phyloP scores from a whole-genome alignment of 2,329 filamentous ascomycete species.

The Colletotrichum eleusines region DNA sequence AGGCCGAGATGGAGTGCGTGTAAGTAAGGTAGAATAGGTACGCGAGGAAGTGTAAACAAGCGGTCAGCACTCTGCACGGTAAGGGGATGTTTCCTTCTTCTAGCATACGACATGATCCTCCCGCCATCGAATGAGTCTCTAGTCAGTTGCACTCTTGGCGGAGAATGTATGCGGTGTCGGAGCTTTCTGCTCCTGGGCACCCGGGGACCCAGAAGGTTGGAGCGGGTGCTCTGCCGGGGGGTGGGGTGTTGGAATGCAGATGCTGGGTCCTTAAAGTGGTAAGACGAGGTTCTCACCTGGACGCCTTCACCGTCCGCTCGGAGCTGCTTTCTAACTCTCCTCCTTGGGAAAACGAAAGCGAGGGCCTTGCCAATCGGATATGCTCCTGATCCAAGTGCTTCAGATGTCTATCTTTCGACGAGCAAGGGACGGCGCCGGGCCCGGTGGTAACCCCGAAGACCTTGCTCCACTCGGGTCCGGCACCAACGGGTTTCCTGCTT shows the following conservation, averaged over 20 bases:
- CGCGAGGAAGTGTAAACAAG: background rate
- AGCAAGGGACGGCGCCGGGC: background rate
- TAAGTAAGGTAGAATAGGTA: background rate
- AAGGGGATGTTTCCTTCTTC: background rate
- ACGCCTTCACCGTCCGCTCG: background rate
- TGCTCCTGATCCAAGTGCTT: background rate
- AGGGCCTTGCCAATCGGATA: background rate
- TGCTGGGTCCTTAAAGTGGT: background rate
- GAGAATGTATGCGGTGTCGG: background rate
- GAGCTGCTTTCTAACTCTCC: background rate
- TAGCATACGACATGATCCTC: background rate
- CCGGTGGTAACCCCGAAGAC: background rate
- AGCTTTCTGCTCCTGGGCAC: background rate
- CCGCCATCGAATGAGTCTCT: background rate
- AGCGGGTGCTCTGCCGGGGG: background rate
- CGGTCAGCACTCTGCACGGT: background rate
- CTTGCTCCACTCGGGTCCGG: background rate
- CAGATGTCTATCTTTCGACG: background rate
- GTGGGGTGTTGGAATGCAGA: background rate
- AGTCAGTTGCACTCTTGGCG: background rate
- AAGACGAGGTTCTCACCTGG: no score
- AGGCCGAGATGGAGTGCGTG: background rate
- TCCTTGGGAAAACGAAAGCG: no score
- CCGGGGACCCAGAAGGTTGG: background rate
- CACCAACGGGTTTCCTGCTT: background rate